Conservation (phyloP, 331 rosid species). For the Prunus yedoensis region DNA sequence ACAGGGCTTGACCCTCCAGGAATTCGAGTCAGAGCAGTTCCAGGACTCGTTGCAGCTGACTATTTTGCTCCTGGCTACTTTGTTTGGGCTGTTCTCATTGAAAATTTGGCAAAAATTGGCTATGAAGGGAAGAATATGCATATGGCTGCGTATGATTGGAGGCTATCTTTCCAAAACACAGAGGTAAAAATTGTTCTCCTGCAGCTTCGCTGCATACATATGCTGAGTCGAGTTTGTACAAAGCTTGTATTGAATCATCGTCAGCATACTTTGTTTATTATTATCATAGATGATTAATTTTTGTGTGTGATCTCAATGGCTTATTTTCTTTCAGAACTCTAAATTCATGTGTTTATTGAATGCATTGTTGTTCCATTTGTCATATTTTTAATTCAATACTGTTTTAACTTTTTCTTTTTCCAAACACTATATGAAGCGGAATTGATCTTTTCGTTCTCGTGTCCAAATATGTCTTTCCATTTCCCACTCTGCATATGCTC, state of each 20-base stretch:
- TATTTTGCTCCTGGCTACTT: slow-evolving; percentile 57
- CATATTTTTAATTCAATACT: not conserved
- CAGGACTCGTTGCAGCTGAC: slow-evolving; percentile 57
- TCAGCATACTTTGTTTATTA: not conserved
- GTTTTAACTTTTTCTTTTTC: not conserved
- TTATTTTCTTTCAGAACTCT: slow-evolving; percentile 4
- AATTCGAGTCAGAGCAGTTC: slow-evolving; percentile 73
- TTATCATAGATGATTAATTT: not conserved
- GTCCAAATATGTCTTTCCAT: not conserved
- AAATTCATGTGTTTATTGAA: not conserved
- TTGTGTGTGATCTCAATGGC: not conserved
- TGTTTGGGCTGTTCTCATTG: slow-evolving; percentile 71
- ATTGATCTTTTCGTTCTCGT: not conserved
- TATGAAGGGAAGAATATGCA: slow-evolving; percentile 76
- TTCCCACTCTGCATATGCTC: not conserved
- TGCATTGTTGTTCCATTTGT: not conserved
- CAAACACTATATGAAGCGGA: not conserved
- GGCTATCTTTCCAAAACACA: slow-evolving; percentile 76
- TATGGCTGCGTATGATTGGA: slow-evolving; percentile 84
- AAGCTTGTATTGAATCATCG: not conserved
- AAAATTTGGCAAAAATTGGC: slow-evolving; percentile 76
- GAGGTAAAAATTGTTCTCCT: slow-evolving; percentile 40
- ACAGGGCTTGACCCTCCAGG: slow-evolving; percentile 89
- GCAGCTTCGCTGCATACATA: not conserved
- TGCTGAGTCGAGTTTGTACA: not conserved